These are phyloP conservation scores for Coemansia sp. DNA, from an alignment of 192 early-diverging fungal genomes.

Conservation along the genomic window DNA sequence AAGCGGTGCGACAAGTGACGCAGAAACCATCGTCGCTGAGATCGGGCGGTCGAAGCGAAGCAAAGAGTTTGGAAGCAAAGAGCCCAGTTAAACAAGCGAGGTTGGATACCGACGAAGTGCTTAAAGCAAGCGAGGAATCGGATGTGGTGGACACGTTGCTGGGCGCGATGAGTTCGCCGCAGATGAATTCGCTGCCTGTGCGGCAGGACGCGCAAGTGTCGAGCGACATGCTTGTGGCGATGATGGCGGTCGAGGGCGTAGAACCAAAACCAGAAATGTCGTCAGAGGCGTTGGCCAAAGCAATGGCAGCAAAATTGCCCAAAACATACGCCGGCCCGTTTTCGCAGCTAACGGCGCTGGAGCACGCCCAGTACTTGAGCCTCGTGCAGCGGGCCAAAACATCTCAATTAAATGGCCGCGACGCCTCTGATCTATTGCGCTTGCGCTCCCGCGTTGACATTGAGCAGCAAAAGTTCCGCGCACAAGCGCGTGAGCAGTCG, in stretches of 20 bases:
- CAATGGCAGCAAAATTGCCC: slow-evolving; percentile 17
- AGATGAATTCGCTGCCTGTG: not conserved
- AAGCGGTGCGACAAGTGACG: not conserved
- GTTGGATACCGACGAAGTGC: too few relatives aligned
- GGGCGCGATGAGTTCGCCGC: slow-evolving; percentile 39
- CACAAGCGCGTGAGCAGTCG: slow-evolving; percentile 22
- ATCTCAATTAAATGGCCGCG: not conserved
- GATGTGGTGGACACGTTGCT: slow-evolving; percentile 39
- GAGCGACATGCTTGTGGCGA: slow-evolving; percentile 41
- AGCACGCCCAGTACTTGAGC: slow-evolving; percentile 26
- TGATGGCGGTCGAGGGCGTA: slow-evolving; percentile 44
- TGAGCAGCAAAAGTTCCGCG: slow-evolving; percentile 42
- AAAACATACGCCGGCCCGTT: slow-evolving; percentile 35
- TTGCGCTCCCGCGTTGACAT: slow-evolving; percentile 24
- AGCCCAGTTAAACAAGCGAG: not conserved
- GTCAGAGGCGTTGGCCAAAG: slow-evolving; percentile 7
- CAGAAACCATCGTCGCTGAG: slow-evolving; percentile 46
- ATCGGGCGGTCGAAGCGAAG: slow-evolving; percentile 1
- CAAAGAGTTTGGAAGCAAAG: not conserved
- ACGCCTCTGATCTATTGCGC: slow-evolving; percentile 16
- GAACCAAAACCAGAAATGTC: not conserved
- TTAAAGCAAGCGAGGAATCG: not conserved
- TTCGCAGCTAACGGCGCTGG: slow-evolving; percentile 29
- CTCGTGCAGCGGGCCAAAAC: slow-evolving; percentile 18
- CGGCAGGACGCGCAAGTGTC: slow-evolving; percentile 17